Evolutionary conservation across 805 yeast species (phyloP), one percentile per base, ranked within the genome.

Genomic region (Saccharomyces kudriavzevii): DNA sequence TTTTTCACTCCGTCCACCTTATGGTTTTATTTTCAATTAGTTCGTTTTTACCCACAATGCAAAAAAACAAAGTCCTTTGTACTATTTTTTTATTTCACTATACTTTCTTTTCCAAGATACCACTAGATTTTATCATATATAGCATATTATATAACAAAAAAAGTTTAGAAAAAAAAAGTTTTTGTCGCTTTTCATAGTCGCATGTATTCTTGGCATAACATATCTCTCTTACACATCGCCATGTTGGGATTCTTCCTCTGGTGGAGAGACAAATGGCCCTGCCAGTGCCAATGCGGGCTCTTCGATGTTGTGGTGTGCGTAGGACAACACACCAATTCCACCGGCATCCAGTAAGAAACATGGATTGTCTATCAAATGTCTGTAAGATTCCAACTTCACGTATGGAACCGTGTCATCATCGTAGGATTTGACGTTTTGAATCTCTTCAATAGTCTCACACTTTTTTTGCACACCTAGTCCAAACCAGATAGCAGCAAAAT

Each of bases 401-500:
- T 61, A 60, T 45, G 74, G 74, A 13, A 74, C 73, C 1, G 67
- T 57, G 2, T 60, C 68, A 49, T 64, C 70, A 4, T 62, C 51
- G 52, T 66, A 64, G 22, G 68, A 61, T 25, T 56, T 27, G 29
- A 56, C 55, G 43, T 61, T 56, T 2, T 58, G 57, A 30, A 50
- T 54, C 49, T 67, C 67, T 45, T 58, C 49, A 3, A 50, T 56
- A 17, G 60, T 54, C 25, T 58, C 60, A 56, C 66, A 66, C 14
- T 53, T 49, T 48, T 65, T 63, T 47, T 69, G 72, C 14, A 60
- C 64, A 40, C 76, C 74, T 45, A 67, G 51, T 49, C 60, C 65
- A 54, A 87, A 82, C 98, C 98, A 92, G 55, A 96, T 73, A 22
- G 90, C 89, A 6, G 92, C 95, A 64, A 92, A 82, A 66, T 92